Evolutionary conservation across 2,329 filamentous ascomycete genomes (phyloP).

Genomic region (Colletotrichum siamense): DNA sequence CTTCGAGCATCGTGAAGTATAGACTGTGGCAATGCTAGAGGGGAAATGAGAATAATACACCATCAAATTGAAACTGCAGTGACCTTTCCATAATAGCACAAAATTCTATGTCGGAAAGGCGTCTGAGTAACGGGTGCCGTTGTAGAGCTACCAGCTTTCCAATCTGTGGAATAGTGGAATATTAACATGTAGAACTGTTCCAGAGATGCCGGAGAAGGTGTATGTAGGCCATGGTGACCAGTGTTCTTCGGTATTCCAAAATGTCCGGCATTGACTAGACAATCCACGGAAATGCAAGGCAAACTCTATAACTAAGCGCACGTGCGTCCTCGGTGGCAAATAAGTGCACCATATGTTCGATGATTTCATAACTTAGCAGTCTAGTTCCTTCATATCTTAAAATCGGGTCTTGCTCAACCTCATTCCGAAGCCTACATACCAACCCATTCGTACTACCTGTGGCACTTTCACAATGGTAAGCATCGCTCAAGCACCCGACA

Average conservation of each 20-base stretch:
- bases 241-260: not conserved
- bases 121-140: too few species aligned
- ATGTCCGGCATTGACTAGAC: not conserved
- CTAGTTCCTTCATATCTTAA: not conserved
- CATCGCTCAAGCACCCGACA: not conserved
- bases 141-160: too few species aligned
- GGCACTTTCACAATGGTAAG: not conserved
- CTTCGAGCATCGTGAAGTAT: not conserved
- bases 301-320: not conserved
- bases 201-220: too few species aligned
- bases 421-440: not conserved
- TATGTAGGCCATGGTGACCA: not conserved
- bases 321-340: not conserved
- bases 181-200: too few species aligned
- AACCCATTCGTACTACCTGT: not conserved
- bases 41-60: not conserved
- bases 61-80: not conserved
- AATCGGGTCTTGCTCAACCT: too few species aligned
- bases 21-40: too few species aligned
- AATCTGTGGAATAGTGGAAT: too few species aligned
- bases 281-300: not conserved
- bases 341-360: not conserved
- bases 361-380: not conserved
- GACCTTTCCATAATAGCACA: too few species aligned
- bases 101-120: too few species aligned